Conservation (phyloP, 2,329 filamentous ascomycete species). For the Didymella lethalis region DNA sequence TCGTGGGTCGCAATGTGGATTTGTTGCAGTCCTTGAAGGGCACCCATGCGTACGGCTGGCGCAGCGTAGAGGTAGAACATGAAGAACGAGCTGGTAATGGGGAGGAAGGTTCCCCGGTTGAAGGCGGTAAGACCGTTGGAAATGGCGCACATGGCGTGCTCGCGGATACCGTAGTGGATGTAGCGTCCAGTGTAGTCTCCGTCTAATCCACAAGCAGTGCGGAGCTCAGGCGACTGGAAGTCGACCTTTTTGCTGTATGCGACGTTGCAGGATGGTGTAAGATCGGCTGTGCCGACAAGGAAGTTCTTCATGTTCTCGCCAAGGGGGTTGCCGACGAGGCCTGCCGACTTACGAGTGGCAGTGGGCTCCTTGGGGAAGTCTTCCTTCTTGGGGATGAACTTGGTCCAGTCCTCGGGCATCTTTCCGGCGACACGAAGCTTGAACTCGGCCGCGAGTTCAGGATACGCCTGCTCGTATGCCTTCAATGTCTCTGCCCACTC, state of each 20-base stretch:
- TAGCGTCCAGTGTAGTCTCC: constrained; percentile 54
- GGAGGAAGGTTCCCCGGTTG: constrained; percentile 57
- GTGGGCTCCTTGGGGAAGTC: constrained; percentile 57
- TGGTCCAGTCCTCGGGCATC: constrained; percentile 58
- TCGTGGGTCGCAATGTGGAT: background rate
- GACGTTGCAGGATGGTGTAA: constrained; percentile 61
- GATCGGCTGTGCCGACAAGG: constrained; percentile 73
- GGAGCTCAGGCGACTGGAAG: constrained; percentile 52
- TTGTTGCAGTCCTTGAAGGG: background rate
- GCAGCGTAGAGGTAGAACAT: constrained; percentile 63
- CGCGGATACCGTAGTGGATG: constrained; percentile 28
- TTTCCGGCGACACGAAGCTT: constrained; percentile 57
- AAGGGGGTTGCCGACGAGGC: constrained; percentile 47
- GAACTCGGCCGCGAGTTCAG: constrained; percentile 61
- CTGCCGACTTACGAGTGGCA: background rate
- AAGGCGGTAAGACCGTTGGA: constrained; percentile 64
- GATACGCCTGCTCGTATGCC: constrained; percentile 45
- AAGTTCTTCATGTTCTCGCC: constrained; percentile 88
- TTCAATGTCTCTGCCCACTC: background rate
- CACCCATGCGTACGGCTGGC: constrained; percentile 34
- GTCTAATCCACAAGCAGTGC: constrained; percentile 43
- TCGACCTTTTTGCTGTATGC: constrained; percentile 60
- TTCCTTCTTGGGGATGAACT: constrained; percentile 56
- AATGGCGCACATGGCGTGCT: constrained; percentile 45
- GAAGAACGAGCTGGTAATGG: constrained; percentile 66